phyloP scores from a whole-genome alignment of 1,139 yeast species.

The Suhomyces kunorum region DNA sequence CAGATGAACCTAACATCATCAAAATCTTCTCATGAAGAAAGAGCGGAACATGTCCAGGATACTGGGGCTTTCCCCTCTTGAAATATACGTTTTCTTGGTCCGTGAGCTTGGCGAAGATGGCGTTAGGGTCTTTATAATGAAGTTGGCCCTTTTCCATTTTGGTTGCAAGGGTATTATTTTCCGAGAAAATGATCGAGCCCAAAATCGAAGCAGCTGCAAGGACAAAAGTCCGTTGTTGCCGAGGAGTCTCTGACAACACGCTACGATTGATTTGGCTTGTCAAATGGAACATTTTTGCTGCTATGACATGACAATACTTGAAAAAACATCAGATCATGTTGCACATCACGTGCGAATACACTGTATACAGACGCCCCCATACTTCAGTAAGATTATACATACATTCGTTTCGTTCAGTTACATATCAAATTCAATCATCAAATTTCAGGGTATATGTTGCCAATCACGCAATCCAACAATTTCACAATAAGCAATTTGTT shows the following conservation, averaged over 20 bases:
- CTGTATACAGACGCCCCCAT: too few relatives aligned
- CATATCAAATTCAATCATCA: too few relatives aligned
- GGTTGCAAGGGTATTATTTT: constrained; percentile 55
- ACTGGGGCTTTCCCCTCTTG: constrained; percentile 49
- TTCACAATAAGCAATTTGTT: constrained; percentile 35
- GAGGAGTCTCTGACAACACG: neutral
- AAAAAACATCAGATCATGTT: constrained; percentile 2
- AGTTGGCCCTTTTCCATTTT: constrained; percentile 58
- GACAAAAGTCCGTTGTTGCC: constrained; percentile 14
- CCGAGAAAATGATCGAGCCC: constrained; percentile 39
- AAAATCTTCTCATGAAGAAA: constrained; percentile 60
- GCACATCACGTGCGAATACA: too few relatives aligned
- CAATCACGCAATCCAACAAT: constrained; percentile 33
- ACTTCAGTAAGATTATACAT: too few relatives aligned
- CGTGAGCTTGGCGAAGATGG: constrained; percentile 30
- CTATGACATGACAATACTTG: neutral
- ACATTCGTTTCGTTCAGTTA: too few relatives aligned
- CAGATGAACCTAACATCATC: constrained; percentile 71
- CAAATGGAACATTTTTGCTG: constrained; percentile 1
- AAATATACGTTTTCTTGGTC: constrained; percentile 32
- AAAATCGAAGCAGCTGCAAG: constrained; percentile 21
- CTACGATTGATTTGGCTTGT: neutral
- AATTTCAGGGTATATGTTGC: constrained; percentile 33
- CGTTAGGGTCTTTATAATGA: constrained; percentile 43
- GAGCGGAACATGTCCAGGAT: constrained; percentile 83